phyloP scores from a whole-genome alignment of 192 early-diverging fungal species.

The Phlyctochytrium planicorne region DNA sequence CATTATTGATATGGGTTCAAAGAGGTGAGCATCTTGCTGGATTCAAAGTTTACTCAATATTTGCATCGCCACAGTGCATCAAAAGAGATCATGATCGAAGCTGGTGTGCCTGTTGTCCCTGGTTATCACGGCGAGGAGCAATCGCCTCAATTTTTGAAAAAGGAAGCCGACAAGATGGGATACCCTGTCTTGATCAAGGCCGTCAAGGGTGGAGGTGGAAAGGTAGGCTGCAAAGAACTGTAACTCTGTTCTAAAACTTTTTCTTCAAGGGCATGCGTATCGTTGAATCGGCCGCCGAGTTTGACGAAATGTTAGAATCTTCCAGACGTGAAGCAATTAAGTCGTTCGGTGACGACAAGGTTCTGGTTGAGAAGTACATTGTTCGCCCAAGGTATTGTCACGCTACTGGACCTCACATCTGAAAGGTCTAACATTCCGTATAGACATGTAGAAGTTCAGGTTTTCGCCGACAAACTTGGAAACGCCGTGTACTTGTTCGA shows the following conservation, averaged over 20 bases:
- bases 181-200: slow-evolving; percentile 99
- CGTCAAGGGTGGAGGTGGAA: slow-evolving; percentile 94
- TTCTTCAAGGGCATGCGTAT: slow-evolving; percentile 93
- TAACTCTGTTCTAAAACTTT: background rate
- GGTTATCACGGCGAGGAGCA: slow-evolving; percentile 93
- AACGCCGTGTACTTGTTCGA: slow-evolving; percentile 93
- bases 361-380: slow-evolving; percentile 92
- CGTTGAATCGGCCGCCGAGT: slow-evolving; percentile 68
- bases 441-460: slow-evolving; percentile 91
- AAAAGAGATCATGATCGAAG: slow-evolving; percentile 88
- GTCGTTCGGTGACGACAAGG: slow-evolving; percentile 86
- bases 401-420: background rate
- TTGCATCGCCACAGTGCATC: slow-evolving; percentile 56
- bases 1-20: slow-evolving; percentile 91
- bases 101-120: slow-evolving; percentile 87
- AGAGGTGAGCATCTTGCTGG: slow-evolving; percentile 49
- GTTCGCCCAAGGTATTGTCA: slow-evolving; percentile 61
- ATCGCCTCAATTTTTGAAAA: slow-evolving; percentile 67
- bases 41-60: slow-evolving; percentile 9
- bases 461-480: slow-evolving; percentile 87
- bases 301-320: slow-evolving; percentile 82
- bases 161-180: slow-evolving; percentile 77
- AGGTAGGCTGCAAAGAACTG: slow-evolving; percentile 37
- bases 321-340: slow-evolving; percentile 83
- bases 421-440: background rate